Base-by-base conservation (phyloP, 2,329 filamentous ascomycete genomes). In the Ophiostoma ulmi region DNA sequence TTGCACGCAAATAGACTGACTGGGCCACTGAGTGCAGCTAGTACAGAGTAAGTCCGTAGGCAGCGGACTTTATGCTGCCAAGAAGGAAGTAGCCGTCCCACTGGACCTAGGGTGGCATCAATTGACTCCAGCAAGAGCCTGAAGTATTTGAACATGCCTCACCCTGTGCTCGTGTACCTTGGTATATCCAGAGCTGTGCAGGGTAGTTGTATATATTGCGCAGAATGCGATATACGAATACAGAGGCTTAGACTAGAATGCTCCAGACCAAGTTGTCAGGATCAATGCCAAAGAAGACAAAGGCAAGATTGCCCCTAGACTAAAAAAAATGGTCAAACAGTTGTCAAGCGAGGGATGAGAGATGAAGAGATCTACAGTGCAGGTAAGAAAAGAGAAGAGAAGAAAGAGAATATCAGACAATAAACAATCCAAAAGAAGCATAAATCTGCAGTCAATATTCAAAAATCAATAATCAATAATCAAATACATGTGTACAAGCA, bases 1-100 rank as follows among this genome's bases (percentile, higher is more conserved):
- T 26, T 26, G 8, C 52, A 22, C 31, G 31, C 31, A 31, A 31
- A 31, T 31, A 31, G 11, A 22, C 8, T 10, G 10, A 58, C 1
- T n/a, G 17, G n/a, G 44, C 44, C 44, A 48, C 44, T 20, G 44
- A 7, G 44, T 44, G 44, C 44, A 48, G 44, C 44, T n/a, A 48
- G 17, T 39, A 39, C 38, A 13, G 20, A 48, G 8, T 26, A 31
- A 58, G n/a, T 26, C 52, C 52, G 52, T 5, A 22, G 52, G n/a
- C 10, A 26, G 52, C 52, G 52, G n/a, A 58, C 52, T 26, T 58
- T 58, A 58, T 58, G 52, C 52, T 58, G 52, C 52, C 52, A 58
- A 58, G 52, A 26, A 26, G 52, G 52, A 26, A 58, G 52, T n/a
- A 58, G 52, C 52, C 52, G 52, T 26, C 22, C 14, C 22, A 31